These are phyloP conservation scores for Epicoccum nigrum DNA, from an alignment of 2,329 filamentous ascomycete genomes.

Conservation along the genomic window DNA sequence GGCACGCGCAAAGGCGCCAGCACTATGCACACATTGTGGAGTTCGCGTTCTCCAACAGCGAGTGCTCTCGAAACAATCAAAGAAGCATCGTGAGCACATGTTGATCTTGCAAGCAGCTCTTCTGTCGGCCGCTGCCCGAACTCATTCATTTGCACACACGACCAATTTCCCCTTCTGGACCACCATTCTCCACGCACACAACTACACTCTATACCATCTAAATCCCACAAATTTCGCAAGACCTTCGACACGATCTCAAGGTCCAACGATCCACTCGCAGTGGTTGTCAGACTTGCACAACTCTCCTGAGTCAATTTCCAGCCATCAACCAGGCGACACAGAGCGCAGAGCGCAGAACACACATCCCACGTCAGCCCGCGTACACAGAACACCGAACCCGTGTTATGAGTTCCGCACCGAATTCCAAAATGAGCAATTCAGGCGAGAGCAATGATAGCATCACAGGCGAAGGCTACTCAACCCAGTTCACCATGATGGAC, in stretches of 20 bases:
- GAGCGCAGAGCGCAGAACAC: conserved; percentile 1
- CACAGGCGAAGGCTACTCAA: conserved; percentile 10
- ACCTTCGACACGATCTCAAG: neutral
- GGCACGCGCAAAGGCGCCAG: conserved; percentile 1
- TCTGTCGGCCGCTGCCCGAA: conserved; percentile 27
- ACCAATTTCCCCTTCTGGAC: conserved; percentile 12
- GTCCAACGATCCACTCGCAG: neutral
- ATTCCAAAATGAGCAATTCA: conserved; percentile 18
- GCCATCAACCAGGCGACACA: no score
- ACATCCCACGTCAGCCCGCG: neutral
- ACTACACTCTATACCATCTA: neutral
- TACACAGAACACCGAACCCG: neutral
- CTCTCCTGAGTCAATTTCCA: neutral
- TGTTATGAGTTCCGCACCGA: neutral
- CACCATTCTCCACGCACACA: conserved; percentile 7
- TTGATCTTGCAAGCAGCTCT: conserved; percentile 23
- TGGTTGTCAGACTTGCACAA: neutral
- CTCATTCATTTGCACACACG: conserved; percentile 17
- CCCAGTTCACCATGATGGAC: conserved; percentile 23
- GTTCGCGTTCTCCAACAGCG: neutral
- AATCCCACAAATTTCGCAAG: neutral
- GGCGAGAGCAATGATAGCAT: conserved; percentile 8
- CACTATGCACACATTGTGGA: neutral
- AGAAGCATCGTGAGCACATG: neutral
- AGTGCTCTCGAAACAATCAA: neutral